Evolutionary conservation across 805 yeast species (phyloP).

Genomic region (Nakazawaea laoshanensis): DNA sequence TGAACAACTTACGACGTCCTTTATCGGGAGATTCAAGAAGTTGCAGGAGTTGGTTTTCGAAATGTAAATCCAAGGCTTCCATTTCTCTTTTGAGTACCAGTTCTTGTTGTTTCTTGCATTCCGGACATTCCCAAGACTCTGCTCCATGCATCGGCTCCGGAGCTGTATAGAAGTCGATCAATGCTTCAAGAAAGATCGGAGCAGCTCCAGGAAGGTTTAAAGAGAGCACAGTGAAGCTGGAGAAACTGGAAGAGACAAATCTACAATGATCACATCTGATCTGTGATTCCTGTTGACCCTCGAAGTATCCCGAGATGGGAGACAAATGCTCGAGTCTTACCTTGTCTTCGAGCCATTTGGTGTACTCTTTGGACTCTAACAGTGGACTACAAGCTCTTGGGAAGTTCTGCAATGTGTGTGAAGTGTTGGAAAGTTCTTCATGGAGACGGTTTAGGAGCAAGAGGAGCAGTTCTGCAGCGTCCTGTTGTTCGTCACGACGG

Average conservation of each 20-base stretch:
- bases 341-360: slow-evolving; percentile 50
- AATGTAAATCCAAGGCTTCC: no score
- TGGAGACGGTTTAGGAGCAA: slow-evolving; percentile 61
- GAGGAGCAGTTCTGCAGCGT: slow-evolving; percentile 69
- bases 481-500: slow-evolving; percentile 51
- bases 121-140: slow-evolving; percentile 82
- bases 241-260: slow-evolving; percentile 47
- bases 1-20: neutral
- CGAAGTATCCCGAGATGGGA: slow-evolving; percentile 58
- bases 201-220: slow-evolving; percentile 44
- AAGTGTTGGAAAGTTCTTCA: slow-evolving; percentile 42
- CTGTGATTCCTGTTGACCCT: slow-evolving; percentile 65
- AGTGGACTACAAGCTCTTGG: slow-evolving; percentile 11
- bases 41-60: no score
- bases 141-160: slow-evolving; percentile 63
- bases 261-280: slow-evolving; percentile 61
- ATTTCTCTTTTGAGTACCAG: neutral
- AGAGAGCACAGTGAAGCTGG: slow-evolving; percentile 55
- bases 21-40: neutral
- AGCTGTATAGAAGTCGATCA: slow-evolving; percentile 51
- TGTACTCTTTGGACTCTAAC: slow-evolving; percentile 36
- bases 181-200: slow-evolving; percentile 46
- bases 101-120: slow-evolving; percentile 40
- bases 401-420: slow-evolving; percentile 11
- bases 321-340: slow-evolving; percentile 53